Evolutionary conservation across 805 yeast genomes (phyloP).

Genomic region (Ogataea siamensis): DNA sequence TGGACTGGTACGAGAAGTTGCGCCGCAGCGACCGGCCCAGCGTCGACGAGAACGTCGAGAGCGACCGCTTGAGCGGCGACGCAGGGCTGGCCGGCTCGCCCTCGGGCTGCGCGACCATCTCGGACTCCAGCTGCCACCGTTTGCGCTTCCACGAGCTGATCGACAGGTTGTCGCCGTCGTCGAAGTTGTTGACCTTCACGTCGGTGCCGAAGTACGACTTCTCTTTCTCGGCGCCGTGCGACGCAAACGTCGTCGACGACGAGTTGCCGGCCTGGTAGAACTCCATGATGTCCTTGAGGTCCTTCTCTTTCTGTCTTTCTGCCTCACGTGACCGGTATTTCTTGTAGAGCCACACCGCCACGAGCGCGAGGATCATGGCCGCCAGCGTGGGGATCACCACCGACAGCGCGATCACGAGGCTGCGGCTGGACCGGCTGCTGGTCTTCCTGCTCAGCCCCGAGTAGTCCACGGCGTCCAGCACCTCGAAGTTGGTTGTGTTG

Average conservation of each 20-base stretch:
- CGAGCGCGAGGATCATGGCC: constrained; percentile 34
- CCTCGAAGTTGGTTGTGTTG: constrained; percentile 38
- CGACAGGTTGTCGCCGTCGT: constrained; percentile 44
- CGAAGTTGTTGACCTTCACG: constrained; percentile 31
- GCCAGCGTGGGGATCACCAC: constrained; percentile 43
- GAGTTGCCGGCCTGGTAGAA: constrained; percentile 30
- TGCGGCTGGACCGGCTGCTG: constrained; percentile 19
- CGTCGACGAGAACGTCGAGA: constrained; percentile 30
- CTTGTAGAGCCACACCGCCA: constrained; percentile 30
- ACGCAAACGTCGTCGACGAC: constrained; percentile 25
- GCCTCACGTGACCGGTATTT: constrained; percentile 28
- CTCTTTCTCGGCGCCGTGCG: constrained; percentile 11
- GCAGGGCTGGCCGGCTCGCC: not conserved
- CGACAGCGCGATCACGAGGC: constrained; percentile 45
- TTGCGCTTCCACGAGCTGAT: constrained; percentile 54
- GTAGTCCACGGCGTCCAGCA: constrained; percentile 34
- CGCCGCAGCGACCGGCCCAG: constrained; percentile 28
- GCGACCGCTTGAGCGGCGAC: constrained; percentile 24
- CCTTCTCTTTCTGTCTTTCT: constrained; percentile 30
- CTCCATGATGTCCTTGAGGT: constrained; percentile 33
- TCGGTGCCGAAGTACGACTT: constrained; percentile 22
- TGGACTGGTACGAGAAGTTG: constrained; percentile 31
- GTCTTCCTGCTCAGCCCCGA: constrained; percentile 21
- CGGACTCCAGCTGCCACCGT: constrained; percentile 42
- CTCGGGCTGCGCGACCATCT: constrained; percentile 18